These are phyloP conservation scores for Trichophyton mentagrophytes DNA, from an alignment of 2,329 filamentous ascomycete species.

Conservation along the genomic window DNA sequence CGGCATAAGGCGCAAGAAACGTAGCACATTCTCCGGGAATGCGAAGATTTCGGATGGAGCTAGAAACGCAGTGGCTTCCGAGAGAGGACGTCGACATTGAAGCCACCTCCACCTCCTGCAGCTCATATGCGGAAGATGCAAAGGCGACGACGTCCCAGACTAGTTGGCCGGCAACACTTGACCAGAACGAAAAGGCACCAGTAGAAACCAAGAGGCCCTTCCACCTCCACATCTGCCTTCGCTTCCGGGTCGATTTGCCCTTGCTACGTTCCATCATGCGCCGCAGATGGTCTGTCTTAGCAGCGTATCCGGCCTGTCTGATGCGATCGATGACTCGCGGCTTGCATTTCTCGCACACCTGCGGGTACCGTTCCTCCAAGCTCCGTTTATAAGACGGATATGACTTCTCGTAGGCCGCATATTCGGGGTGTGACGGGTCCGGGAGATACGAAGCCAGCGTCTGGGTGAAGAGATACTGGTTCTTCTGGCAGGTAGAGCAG, in stretches of 20 bases:
- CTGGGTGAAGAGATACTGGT: slow-evolving; percentile 69
- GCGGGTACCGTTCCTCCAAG: slow-evolving; percentile 74
- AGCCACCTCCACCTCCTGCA: not conserved
- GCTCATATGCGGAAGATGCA: slow-evolving; percentile 9
- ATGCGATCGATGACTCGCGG: slow-evolving; percentile 59
- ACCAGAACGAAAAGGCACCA: slow-evolving; percentile 33
- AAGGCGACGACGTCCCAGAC: slow-evolving; percentile 29
- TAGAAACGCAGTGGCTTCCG: not conserved
- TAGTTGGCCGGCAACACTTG: slow-evolving; percentile 33
- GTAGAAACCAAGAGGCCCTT: slow-evolving; percentile 31
- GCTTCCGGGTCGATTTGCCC: slow-evolving; percentile 22
- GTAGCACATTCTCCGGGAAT: slow-evolving; percentile 20
- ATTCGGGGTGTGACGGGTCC: slow-evolving; percentile 51
- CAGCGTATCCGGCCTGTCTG: slow-evolving; percentile 60
- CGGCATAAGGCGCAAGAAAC: slow-evolving; percentile 24
- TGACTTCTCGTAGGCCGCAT: slow-evolving; percentile 52
- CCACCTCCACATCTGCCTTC: slow-evolving; percentile 29
- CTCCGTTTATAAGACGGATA: slow-evolving; percentile 58
- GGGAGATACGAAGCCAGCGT: slow-evolving; percentile 71
- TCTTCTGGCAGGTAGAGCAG: slow-evolving; percentile 72
- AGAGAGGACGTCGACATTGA: not conserved
- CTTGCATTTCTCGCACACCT: slow-evolving; percentile 72
- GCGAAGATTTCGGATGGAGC: slow-evolving; percentile 7
- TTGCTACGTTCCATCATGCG: slow-evolving; percentile 57
- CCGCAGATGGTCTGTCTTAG: slow-evolving; percentile 67